phyloP scores from a whole-genome alignment of 495 filamentous ascomycete genomes.

The Aspergillus avenaceus region DNA sequence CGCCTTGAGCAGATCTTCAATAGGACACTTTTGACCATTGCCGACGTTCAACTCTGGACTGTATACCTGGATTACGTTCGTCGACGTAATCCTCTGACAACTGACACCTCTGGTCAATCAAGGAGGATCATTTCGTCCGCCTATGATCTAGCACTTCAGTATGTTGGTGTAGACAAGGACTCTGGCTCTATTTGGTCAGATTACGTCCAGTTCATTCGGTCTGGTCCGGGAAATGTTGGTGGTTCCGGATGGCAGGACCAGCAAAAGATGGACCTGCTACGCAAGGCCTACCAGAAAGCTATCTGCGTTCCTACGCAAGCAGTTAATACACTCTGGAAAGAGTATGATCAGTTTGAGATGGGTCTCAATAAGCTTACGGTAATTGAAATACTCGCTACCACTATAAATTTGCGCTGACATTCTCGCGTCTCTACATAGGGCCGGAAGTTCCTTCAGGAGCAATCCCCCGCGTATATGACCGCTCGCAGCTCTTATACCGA shows the following conservation, averaged over 20 bases:
- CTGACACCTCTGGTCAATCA: slow-evolving; percentile 69
- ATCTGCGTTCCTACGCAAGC: slow-evolving; percentile 77
- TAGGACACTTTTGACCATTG: slow-evolving; percentile 64
- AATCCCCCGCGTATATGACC: slow-evolving; percentile 88
- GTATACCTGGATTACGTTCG: slow-evolving; percentile 95
- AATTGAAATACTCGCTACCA: slow-evolving; percentile 20
- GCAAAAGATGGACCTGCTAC: slow-evolving; percentile 92
- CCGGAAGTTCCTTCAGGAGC: slow-evolving; percentile 87
- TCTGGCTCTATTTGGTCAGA: slow-evolving; percentile 89
- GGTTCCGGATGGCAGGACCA: slow-evolving; percentile 91
- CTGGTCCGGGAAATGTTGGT: slow-evolving; percentile 75
- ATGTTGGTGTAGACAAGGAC: slow-evolving; percentile 87
- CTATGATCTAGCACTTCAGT: slow-evolving; percentile 86
- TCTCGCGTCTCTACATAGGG: slow-evolving; percentile 47
- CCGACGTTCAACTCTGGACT: slow-evolving; percentile 82
- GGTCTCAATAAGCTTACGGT: slow-evolving; percentile 83
- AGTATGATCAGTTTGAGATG: slow-evolving; percentile 95
- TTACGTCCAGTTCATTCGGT: slow-evolving; percentile 85
- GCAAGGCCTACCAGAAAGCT: slow-evolving; percentile 87
- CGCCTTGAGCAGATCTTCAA: slow-evolving; percentile 79
- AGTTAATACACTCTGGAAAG: slow-evolving; percentile 85
- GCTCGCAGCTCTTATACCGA: slow-evolving; percentile 80
- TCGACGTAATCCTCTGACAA: slow-evolving; percentile 78
- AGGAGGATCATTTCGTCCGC: slow-evolving; percentile 73
- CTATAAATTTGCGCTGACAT: not conserved